Percentiles rank a stretch among this genome's conserved stretches.
Evolutionary conservation across 768 basidiomycete species (phyloP).

Genomic region (Psilocybe sp.): DNA sequence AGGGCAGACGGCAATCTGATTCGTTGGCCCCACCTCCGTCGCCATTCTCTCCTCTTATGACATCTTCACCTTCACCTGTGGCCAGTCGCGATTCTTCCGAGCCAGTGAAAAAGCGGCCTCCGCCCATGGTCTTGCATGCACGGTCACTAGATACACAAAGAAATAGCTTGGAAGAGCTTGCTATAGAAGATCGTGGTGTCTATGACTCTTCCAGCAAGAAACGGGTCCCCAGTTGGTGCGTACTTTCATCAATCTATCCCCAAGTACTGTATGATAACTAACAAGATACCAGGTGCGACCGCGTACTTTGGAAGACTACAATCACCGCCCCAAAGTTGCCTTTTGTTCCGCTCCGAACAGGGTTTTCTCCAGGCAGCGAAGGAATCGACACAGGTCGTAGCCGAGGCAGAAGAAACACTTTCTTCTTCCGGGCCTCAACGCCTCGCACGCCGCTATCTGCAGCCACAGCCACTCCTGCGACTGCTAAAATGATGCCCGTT

Average conservation of each 20-base stretch:
- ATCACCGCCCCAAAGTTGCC: slow-evolving; percentile 22
- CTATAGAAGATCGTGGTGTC: slow-evolving; percentile 54
- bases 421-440: too few relatives aligned
- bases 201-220: slow-evolving; percentile 82
- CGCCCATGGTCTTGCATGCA: slow-evolving; percentile 24
- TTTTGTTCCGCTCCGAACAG: slow-evolving; percentile 26
- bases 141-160: slow-evolving; percentile 30
- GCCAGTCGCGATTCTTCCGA: too few relatives aligned
- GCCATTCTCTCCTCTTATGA: too few relatives aligned
- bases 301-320: slow-evolving; percentile 80
- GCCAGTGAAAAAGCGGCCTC: slow-evolving; percentile 18
- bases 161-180: slow-evolving; percentile 18
- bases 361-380: slow-evolving; percentile 27
- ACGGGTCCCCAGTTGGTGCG: slow-evolving; percentile 82
- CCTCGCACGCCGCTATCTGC: too few relatives aligned
- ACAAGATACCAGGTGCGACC: slow-evolving; percentile 62
- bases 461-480: too few relatives aligned
- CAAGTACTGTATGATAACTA: background rate
- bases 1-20: too few relatives aligned
- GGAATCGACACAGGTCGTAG: slow-evolving; percentile 24
- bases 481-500: too few relatives aligned
- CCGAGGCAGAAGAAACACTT: background rate
- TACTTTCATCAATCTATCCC: background rate
- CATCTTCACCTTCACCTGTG: too few relatives aligned
- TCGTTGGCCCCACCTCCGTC: too few relatives aligned